Evolutionary conservation across 306 rosid genomes (phyloP).

Genomic region (Citrullus mucosospermus): DNA sequence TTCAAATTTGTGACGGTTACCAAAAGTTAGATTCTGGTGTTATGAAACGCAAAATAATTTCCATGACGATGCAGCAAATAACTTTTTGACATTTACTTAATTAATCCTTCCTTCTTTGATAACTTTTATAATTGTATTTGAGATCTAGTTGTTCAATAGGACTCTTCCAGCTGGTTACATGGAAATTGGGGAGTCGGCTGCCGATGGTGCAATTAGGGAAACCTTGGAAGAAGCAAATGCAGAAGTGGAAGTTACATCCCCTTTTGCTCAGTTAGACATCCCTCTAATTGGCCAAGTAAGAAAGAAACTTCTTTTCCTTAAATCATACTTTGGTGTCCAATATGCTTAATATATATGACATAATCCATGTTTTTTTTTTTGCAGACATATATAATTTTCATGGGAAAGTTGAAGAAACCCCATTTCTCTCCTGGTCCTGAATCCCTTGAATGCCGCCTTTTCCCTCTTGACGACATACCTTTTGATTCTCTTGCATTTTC

Average conservation of each 20-base stretch:
- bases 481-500: constrained; percentile 79
- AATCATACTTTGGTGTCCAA: background rate
- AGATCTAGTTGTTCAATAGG: constrained; percentile 35
- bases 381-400: constrained; percentile 82
- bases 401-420: constrained; percentile 72
- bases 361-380: constrained; percentile 10
- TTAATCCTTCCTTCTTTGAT: constrained; percentile 11
- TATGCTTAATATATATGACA: constrained; percentile 12
- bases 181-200: constrained; percentile 95
- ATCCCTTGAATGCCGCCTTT: constrained; percentile 75
- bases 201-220: constrained; percentile 93
- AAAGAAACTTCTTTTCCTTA: background rate
- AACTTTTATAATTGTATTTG: constrained; percentile 7
- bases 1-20: background rate
- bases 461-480: constrained; percentile 73
- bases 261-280: constrained; percentile 90
- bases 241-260: constrained; percentile 74
- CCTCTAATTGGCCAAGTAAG: constrained; percentile 93
- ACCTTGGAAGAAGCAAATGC: constrained; percentile 97
- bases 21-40: background rate
- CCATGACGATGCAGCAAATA: background rate
- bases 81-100: background rate
- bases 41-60: background rate
- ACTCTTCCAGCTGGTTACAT: constrained; percentile 95
- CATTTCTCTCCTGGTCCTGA: constrained; percentile 96